A percentile compares a stretch with the other conserved stretches of the same genome.
Evolutionary conservation across 2,329 filamentous ascomycete genomes (phyloP).

Genomic region (Alternaria brassicae): DNA sequence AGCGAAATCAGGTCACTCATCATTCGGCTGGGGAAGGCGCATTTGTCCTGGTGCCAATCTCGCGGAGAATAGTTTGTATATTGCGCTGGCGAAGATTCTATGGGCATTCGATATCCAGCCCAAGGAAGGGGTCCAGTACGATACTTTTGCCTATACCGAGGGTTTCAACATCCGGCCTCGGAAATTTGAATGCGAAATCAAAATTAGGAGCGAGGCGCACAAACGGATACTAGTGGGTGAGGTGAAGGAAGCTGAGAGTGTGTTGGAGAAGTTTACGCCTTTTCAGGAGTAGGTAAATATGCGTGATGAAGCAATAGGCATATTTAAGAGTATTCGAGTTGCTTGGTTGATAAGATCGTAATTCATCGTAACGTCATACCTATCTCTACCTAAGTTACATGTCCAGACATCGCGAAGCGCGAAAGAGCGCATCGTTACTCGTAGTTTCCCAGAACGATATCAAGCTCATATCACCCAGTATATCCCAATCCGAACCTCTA

Average conservation of each 20-base stretch:
- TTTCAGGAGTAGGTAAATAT: constrained; percentile 35
- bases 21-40: constrained; percentile 46
- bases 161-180: constrained; percentile 52
- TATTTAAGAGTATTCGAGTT: not conserved
- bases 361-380: not conserved
- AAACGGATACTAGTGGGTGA: constrained; percentile 41
- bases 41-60: constrained; percentile 45
- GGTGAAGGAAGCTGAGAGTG: constrained; percentile 35
- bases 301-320: not conserved
- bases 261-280: constrained; percentile 46
- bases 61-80: constrained; percentile 42
- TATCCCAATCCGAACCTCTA: not conserved
- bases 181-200: constrained; percentile 47
- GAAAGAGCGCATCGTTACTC: not conserved
- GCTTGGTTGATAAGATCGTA: not conserved
- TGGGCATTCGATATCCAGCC: constrained; percentile 49
- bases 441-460: not conserved
- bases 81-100: constrained; percentile 43
- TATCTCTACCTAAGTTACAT: not conserved
- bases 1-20: constrained; percentile 42
- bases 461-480: not conserved
- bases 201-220: constrained; percentile 42
- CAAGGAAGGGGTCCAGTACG: constrained; percentile 42
- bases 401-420: constrained; percentile 1
- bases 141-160: constrained; percentile 52